Conservation (phyloP, 768 basidiomycete species). For the Boletus pseudopeckii region DNA sequence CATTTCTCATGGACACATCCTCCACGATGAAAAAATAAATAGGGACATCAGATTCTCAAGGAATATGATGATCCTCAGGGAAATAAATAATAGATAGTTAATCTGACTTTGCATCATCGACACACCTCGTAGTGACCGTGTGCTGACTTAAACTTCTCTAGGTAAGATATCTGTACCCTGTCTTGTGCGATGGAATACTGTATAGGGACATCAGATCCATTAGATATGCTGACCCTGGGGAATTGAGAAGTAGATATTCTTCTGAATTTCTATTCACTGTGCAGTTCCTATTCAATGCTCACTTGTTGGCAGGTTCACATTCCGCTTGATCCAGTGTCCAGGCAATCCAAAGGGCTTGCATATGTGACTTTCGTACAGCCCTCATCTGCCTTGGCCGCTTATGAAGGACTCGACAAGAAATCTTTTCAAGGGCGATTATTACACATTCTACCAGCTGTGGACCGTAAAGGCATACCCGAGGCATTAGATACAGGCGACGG, state of each 20-base stretch:
- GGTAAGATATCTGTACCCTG: conserved; percentile 7
- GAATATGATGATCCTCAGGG: conserved; percentile 34
- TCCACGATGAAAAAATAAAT: conserved; percentile 39
- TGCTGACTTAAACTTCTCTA: conserved; percentile 8
- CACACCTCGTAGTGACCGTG: background rate
- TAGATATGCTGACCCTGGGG: conserved; percentile 44
- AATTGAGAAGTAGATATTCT: conserved; percentile 50
- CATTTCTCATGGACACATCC: background rate
- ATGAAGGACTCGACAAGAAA: conserved; percentile 71
- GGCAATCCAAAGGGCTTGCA: conserved; percentile 57
- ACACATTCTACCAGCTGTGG: conserved; percentile 84
- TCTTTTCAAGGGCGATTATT: conserved; percentile 90
- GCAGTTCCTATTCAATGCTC: background rate
- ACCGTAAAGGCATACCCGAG: conserved; percentile 50
- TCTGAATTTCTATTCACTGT: conserved; percentile 32
- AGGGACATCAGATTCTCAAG: conserved; percentile 48
- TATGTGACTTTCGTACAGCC: conserved; percentile 52
- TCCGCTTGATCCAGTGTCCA: conserved; percentile 45
- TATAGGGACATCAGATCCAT: conserved; percentile 57
- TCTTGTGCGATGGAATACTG: background rate
- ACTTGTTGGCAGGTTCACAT: conserved; percentile 49
- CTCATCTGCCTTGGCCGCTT: conserved; percentile 61
- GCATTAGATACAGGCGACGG: conserved; percentile 40
- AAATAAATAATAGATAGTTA: conserved; percentile 59
- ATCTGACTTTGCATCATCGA: conserved; percentile 19